These are phyloP conservation scores for Elongisporangium anandrum DNA, from an alignment of 352 stramenopile genomes.

Conservation along the genomic window DNA sequence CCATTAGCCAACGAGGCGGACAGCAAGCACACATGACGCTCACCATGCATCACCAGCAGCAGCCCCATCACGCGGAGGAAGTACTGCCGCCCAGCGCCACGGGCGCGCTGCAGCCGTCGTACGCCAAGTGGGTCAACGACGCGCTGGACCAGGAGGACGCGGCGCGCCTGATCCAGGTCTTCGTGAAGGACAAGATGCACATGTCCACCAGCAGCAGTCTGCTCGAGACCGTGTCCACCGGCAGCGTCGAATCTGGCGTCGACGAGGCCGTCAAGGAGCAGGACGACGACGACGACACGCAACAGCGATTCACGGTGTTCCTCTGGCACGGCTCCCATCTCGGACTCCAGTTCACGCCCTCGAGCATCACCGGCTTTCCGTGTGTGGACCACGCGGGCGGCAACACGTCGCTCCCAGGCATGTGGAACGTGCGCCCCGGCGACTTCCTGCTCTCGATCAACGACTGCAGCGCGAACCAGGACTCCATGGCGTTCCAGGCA, in stretches of 20 bases:
- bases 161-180: conserved; percentile 27
- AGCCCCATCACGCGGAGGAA: not conserved
- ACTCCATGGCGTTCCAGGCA: conserved; percentile 33
- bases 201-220: conserved; percentile 1
- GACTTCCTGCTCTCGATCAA: conserved; percentile 66
- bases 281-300: conserved; percentile 31
- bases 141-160: conserved; percentile 25
- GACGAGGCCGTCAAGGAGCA: conserved; percentile 4
- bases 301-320: conserved; percentile 51
- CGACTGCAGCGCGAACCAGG: conserved; percentile 31
- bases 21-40: not conserved
- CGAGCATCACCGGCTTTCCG: conserved; percentile 42
- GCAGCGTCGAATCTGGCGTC: conserved; percentile 7
- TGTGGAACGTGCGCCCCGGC: conserved; percentile 58
- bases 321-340: conserved; percentile 58
- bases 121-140: conserved; percentile 26
- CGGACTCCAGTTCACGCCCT: conserved; percentile 41
- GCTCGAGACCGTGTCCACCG: conserved; percentile 13
- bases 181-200: conserved; percentile 17
- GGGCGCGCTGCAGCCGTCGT: conserved; percentile 8
- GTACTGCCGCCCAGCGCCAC: not conserved
- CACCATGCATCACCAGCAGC: conserved; percentile 1
- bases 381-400: conserved; percentile 47
- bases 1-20: not conserved
- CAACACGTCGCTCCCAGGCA: conserved; percentile 57